Conservation (phyloP, 176 grass and related monocot genomes). For the Paspalum notatum region DNA sequence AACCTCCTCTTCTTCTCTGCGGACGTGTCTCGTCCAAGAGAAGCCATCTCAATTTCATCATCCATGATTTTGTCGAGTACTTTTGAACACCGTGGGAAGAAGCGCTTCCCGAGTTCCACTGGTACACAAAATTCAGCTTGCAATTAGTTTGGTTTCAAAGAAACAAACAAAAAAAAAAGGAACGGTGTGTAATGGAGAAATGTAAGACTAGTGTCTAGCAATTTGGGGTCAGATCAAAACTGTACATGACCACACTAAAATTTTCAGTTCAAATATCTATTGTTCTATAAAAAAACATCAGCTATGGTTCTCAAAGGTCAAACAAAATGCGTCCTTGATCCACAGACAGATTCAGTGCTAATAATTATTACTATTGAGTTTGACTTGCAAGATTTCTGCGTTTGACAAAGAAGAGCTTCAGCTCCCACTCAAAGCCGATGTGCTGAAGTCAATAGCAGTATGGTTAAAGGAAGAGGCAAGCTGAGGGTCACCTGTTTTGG, state of each 20-base stretch:
- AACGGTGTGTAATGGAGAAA: background rate
- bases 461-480: background rate
- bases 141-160: conserved; percentile 7
- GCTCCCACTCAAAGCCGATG: background rate
- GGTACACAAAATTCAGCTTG: conserved; percentile 32
- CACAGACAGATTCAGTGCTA: background rate
- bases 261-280: background rate
- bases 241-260: background rate
- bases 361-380: background rate
- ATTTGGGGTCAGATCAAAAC: background rate
- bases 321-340: background rate
- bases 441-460: background rate
- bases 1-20: conserved; percentile 59
- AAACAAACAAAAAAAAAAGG: background rate
- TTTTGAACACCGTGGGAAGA: conserved; percentile 76
- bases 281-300: background rate
- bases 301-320: background rate
- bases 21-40: conserved; percentile 39
- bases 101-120: conserved; percentile 83
- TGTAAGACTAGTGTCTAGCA: background rate
- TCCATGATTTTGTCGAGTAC: conserved; percentile 76
- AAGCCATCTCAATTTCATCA: conserved; percentile 51
- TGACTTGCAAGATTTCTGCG: background rate
- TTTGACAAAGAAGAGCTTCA: background rate
- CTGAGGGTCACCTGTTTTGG: conserved; percentile 65